Evolutionary conservation across 768 basidiomycete genomes (phyloP).

Genomic region (Mycena venus): DNA sequence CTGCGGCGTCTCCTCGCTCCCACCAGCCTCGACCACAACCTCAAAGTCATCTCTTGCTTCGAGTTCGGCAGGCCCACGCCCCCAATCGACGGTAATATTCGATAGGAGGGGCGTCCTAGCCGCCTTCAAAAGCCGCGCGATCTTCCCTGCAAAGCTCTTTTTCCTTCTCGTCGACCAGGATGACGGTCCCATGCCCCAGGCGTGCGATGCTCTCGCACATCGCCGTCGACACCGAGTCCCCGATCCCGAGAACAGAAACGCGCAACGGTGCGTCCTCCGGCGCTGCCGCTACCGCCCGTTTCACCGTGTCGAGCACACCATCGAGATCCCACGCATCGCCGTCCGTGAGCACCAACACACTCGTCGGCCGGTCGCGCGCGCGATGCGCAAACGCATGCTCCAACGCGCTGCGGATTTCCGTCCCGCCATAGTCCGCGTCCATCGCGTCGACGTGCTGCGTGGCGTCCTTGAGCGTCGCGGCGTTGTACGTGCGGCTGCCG

Average conservation of each 20-base stretch:
- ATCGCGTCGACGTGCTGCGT: constrained; percentile 43
- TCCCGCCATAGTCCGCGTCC: constrained; percentile 54
- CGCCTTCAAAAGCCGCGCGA: constrained; percentile 53
- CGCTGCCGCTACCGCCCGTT: constrained; percentile 38
- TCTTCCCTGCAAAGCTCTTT: constrained; percentile 12
- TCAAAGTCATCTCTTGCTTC: neutral
- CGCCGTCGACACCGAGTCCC: constrained; percentile 51
- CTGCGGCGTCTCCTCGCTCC: neutral
- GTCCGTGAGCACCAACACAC: constrained; percentile 49
- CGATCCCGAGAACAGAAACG: constrained; percentile 62
- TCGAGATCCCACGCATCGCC: constrained; percentile 44
- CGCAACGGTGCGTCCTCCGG: constrained; percentile 45
- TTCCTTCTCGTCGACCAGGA: constrained; percentile 52
- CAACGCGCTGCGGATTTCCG: constrained; percentile 50
- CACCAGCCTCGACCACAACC: neutral
- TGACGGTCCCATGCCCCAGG: constrained; percentile 54
- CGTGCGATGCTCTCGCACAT: constrained; percentile 57
- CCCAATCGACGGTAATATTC: constrained; percentile 55
- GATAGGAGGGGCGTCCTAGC: constrained; percentile 52
- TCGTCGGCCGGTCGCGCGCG: constrained; percentile 46
- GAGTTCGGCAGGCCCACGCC: neutral
- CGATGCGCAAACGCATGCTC: constrained; percentile 42
- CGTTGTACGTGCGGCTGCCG: constrained; percentile 38
- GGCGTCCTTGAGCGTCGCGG: constrained; percentile 41
- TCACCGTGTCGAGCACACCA: constrained; percentile 13